These are phyloP conservation scores for Aquilaria malaccensis DNA, from an alignment of 345 rosid species.

Conservation along the genomic window DNA sequence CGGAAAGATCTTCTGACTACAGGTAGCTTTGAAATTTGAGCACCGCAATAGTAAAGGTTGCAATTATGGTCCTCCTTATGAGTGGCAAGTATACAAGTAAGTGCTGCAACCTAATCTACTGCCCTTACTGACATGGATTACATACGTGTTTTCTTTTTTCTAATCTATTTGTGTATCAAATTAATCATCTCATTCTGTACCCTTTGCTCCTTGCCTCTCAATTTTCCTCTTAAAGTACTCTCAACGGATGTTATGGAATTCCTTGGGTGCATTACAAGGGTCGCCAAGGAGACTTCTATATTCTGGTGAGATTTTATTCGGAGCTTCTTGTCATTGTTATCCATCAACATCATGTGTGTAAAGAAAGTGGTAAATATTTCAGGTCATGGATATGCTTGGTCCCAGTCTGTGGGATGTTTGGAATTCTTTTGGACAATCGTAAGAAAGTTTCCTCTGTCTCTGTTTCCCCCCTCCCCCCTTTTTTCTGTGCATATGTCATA, in stretches of 20 bases:
- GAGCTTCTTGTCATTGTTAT: conserved; percentile 1
- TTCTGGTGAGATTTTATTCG: conserved; percentile 52
- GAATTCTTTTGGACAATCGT: conserved; percentile 78
- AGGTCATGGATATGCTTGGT: conserved; percentile 99
- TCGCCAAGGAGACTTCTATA: conserved; percentile 91
- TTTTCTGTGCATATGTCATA: conserved; percentile 2
- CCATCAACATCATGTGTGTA: neutral
- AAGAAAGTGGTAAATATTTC: conserved; percentile 21
- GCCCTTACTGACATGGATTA: too few species aligned
- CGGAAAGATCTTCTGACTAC: conserved; percentile 17
- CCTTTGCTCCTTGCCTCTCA: neutral
- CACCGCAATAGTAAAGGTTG: conserved; percentile 95
- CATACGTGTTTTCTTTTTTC: neutral
- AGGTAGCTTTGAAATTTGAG: conserved; percentile 97
- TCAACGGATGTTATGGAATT: conserved; percentile 78
- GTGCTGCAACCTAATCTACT: conserved; percentile 10
- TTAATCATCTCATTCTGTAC: neutral
- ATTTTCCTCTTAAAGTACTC: conserved; percentile 28
- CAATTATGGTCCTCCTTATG: conserved; percentile 91
- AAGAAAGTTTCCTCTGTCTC: conserved; percentile 22
- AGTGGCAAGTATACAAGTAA: conserved; percentile 98
- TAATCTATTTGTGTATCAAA: neutral
- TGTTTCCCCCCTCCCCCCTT: neutral
- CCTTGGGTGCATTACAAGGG: conserved; percentile 90
- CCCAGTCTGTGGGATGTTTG: conserved; percentile 99